A percentile compares a stretch with the other conserved stretches of the same genome.
These are phyloP conservation scores for Euclidium syriacum DNA, from an alignment of 345 rosid species.

Conservation along the genomic window DNA sequence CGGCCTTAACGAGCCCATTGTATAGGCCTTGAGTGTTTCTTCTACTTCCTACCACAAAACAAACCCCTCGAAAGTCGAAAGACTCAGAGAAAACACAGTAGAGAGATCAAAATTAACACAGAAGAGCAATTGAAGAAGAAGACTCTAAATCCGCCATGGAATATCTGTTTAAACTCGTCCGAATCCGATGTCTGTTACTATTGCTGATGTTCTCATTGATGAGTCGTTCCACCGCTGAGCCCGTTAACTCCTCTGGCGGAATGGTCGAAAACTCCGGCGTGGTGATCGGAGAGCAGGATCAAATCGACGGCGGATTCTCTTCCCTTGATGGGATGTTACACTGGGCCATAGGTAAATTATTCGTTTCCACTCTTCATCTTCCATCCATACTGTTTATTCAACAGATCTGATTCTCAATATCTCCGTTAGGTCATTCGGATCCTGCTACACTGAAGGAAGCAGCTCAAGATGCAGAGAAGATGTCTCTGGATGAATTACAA, in stretches of 20 bases:
- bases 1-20: too few relatives aligned
- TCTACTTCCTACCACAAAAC: too few relatives aligned
- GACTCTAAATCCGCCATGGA: too few relatives aligned
- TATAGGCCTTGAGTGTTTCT: too few relatives aligned
- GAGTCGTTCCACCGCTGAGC: conserved; percentile 31
- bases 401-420: conserved; percentile 4
- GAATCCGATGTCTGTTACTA: not conserved
- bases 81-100: too few relatives aligned
- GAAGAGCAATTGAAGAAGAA: too few relatives aligned
- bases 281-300: conserved; percentile 42
- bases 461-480: conserved; percentile 59
- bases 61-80: too few relatives aligned
- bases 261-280: conserved; percentile 38
- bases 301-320: conserved; percentile 84
- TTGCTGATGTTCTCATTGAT: conserved; percentile 12
- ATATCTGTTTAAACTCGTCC: too few relatives aligned
- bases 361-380: not conserved
- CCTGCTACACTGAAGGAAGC: conserved; percentile 68
- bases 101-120: too few relatives aligned
- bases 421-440: conserved; percentile 75
- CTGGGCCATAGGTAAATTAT: conserved; percentile 84
- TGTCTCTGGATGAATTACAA: conserved; percentile 58
- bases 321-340: conserved; percentile 89
- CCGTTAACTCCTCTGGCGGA: conserved; percentile 40
- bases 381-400: not conserved